Conservation (phyloP, 495 filamentous ascomycete genomes). For the Penicillium coffeae region DNA sequence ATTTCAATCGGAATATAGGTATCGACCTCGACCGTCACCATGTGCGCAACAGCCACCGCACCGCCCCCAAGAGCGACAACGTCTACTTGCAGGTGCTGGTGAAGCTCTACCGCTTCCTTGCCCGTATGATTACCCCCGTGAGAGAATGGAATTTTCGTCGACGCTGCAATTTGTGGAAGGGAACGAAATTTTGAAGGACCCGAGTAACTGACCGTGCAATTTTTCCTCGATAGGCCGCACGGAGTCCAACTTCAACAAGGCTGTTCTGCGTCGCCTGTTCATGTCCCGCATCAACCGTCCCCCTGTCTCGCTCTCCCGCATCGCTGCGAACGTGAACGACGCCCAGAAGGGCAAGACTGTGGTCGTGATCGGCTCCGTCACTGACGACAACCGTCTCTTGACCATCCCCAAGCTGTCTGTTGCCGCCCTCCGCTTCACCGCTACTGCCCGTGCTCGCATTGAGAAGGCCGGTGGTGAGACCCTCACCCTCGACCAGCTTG, state of each 20-base stretch:
- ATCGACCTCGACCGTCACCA: slow-evolving; percentile 76
- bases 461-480: slow-evolving; percentile 88
- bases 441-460: slow-evolving; percentile 90
- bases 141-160: background rate
- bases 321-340: slow-evolving; percentile 62
- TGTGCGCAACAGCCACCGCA: slow-evolving; percentile 81
- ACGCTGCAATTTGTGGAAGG: slow-evolving; percentile 6
- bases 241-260: slow-evolving; percentile 94
- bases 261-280: slow-evolving; percentile 91
- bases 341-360: slow-evolving; percentile 81
- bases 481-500: slow-evolving; percentile 93
- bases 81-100: slow-evolving; percentile 95
- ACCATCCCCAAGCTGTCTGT: slow-evolving; percentile 84
- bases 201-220: slow-evolving; percentile 15
- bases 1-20: slow-evolving; percentile 36
- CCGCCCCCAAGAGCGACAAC: slow-evolving; percentile 97
- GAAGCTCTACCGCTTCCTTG: slow-evolving; percentile 98
- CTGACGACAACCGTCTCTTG: slow-evolving; percentile 92
- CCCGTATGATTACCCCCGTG: slow-evolving; percentile 63
- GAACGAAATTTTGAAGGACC: slow-evolving; percentile 1
- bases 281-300: slow-evolving; percentile 97
- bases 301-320: slow-evolving; percentile 87
- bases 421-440: slow-evolving; percentile 92
- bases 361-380: slow-evolving; percentile 89
- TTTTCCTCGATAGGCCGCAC: slow-evolving; percentile 66